Percentiles rank a stretch among this genome's conserved stretches.
Evolutionary conservation across 345 rosid species (phyloP).

Genomic region (Psidium friedrichsthalianum): DNA sequence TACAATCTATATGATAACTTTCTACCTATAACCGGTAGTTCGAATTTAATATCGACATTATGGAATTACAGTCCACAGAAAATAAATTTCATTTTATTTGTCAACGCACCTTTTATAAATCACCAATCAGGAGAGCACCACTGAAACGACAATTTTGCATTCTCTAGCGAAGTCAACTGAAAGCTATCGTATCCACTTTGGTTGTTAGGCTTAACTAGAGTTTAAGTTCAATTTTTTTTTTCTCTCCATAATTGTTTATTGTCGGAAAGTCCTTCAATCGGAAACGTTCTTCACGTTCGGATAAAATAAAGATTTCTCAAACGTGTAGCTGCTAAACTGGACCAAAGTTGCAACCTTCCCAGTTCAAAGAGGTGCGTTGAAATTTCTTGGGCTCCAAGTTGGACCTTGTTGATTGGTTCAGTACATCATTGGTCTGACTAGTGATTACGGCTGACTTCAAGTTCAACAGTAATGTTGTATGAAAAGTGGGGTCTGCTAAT

Average conservation of each 20-base stretch:
- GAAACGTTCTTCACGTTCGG: not conserved
- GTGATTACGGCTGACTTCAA: no score
- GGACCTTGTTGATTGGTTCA: not conserved
- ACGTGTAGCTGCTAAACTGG: rapidly evolving
- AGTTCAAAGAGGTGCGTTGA: no score
- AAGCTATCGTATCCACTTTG: not conserved
- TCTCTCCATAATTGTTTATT: not conserved
- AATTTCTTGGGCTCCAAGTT: no score
- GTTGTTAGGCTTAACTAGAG: not conserved
- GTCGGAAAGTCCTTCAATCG: not conserved
- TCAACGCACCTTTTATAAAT: not conserved
- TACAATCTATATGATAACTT: no score
- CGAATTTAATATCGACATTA: no score
- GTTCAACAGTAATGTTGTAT: no score
- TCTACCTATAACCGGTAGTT: no score
- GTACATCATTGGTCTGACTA: not conserved
- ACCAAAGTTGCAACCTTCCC: no score
- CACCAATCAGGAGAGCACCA: rapidly evolving
- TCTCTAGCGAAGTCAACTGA: not conserved
- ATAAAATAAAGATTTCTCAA: no score
- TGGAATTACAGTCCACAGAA: no score
- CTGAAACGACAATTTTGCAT: not conserved
- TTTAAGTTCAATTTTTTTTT: not conserved
- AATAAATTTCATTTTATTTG: not conserved
- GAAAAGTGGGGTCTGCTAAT: no score